A percentile compares a stretch with the other conserved stretches of the same genome.
Evolutionary conservation across 2,329 filamentous ascomycete genomes (phyloP).

Genomic region (Pseudogymnoascus sp.): DNA sequence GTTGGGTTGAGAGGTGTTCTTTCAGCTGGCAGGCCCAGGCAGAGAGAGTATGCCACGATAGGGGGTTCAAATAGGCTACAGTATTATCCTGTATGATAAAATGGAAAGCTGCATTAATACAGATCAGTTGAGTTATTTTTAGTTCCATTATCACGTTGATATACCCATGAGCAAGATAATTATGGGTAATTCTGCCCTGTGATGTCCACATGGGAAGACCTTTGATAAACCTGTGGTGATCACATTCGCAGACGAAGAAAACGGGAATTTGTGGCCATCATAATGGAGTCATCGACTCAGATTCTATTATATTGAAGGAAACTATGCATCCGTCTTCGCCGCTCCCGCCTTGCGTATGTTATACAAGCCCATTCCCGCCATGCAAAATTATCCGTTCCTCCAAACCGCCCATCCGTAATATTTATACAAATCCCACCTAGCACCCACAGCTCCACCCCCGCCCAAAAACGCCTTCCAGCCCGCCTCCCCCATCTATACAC

Average conservation of each 20-base stretch:
- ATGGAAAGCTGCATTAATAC: neutral
- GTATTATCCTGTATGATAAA: neutral
- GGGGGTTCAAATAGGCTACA: neutral
- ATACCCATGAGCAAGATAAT: neutral
- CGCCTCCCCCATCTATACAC: neutral
- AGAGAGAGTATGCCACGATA: neutral
- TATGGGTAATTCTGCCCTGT: neutral
- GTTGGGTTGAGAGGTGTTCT: neutral
- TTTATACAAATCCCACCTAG: constrained; percentile 3
- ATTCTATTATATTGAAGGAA: neutral
- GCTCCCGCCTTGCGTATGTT: neutral
- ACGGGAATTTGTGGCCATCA: neutral
- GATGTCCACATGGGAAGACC: neutral
- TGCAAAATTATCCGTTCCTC: neutral
- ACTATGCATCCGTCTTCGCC: neutral
- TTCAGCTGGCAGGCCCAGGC: neutral
- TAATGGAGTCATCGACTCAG: neutral
- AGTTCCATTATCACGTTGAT: neutral
- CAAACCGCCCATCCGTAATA: neutral
- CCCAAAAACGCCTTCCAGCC: constrained; percentile 6
- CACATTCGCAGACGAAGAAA: neutral
- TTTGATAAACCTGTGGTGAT: neutral
- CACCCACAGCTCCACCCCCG: neutral
- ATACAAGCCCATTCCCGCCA: neutral
- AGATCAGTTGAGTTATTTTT: neutral